Percentiles rank a stretch among this genome's conserved stretches.
Evolutionary conservation across 805 yeast genomes (phyloP).

Genomic region (Pichia rugopelliculosa): DNA sequence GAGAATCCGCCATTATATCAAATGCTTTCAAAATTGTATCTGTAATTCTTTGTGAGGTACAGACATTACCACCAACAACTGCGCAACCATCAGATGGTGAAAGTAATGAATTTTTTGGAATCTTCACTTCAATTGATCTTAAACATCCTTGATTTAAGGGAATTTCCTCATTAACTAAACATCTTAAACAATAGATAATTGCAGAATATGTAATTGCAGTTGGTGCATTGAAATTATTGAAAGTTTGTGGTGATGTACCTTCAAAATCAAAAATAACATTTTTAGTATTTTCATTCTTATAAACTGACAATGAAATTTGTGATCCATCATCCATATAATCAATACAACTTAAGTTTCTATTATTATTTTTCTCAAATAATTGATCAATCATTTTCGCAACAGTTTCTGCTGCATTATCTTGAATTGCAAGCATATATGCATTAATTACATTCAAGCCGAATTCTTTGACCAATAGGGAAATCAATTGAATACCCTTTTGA

Average conservation of each 20-base stretch:
- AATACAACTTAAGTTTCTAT: constrained; percentile 37
- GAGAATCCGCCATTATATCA: constrained; percentile 87
- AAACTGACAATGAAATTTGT: constrained; percentile 44
- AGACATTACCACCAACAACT: constrained; percentile 91
- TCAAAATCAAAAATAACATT: constrained; percentile 73
- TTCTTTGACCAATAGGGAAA: constrained; percentile 53
- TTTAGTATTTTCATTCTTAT: constrained; percentile 37
- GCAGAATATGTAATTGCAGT: constrained; percentile 85
- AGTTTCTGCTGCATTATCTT: constrained; percentile 66
- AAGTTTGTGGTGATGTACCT: constrained; percentile 81
- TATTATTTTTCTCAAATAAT: constrained; percentile 36
- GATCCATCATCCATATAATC: constrained; percentile 85
- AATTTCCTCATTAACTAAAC: constrained; percentile 77
- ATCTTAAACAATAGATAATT: constrained; percentile 76
- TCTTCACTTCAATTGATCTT: constrained; percentile 60
- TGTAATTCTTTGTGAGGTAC: constrained; percentile 89
- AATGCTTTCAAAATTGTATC: constrained; percentile 86
- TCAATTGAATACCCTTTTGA: constrained; percentile 68
- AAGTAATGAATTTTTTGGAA: constrained; percentile 57
- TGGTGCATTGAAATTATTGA: constrained; percentile 91
- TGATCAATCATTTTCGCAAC: constrained; percentile 49
- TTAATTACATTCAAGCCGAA: constrained; percentile 53
- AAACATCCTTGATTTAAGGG: constrained; percentile 94
- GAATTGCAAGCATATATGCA: constrained; percentile 76
- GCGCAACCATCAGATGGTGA: constrained; percentile 83